Evolutionary conservation across 371 early-diverging fungal species (phyloP), one percentile per base, ranked within the genome.

Genomic region (Rhizopus delemar): DNA sequence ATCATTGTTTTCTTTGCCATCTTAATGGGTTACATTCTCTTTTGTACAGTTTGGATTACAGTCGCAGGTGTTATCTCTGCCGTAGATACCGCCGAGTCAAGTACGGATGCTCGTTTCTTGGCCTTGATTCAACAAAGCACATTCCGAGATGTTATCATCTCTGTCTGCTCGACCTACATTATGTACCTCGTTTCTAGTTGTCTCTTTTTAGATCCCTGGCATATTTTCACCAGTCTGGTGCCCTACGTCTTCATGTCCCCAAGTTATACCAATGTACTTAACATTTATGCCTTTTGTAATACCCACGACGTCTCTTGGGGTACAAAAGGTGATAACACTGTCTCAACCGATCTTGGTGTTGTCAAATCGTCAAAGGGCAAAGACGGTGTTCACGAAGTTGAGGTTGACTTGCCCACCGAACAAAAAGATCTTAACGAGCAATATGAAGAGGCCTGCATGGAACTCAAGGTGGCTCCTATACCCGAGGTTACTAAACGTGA

Each of bases 291-390:
- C 2, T 86, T 86, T 69, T 87, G 87, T 68, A 88, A 88, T 62
- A 85, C 80, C 1, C 86, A 84, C 64, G 88, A 88, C 68, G 85
- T 88, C 22, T 83, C 92, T 3, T 96, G 96, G 96, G 96, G 96
- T 46, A 96, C 96, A 32, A 95, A 95, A 79, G 95, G 95, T 62
- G 94, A 89, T 62, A 87, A 81, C 61, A 69, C 66, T 41, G 73
- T 81, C 12, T 68, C 73, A 28, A 81, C 76, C 16, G 83, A 85
- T 72, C 73, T 88, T 45, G 90, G 89, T 57, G 81, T 82, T 2
- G 89, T 85, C 64, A 84, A 83, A 68, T 60, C 77, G 56, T 77
- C 68, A 36, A 76, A 82, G 60, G 77, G 82, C 56, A 77, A 72
- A 46, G 73, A 70, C 15, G 82, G 76, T 31, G 71, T 69, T 8